Conservation (phyloP, 805 yeast genomes). For the Ogataea kodamae region DNA sequence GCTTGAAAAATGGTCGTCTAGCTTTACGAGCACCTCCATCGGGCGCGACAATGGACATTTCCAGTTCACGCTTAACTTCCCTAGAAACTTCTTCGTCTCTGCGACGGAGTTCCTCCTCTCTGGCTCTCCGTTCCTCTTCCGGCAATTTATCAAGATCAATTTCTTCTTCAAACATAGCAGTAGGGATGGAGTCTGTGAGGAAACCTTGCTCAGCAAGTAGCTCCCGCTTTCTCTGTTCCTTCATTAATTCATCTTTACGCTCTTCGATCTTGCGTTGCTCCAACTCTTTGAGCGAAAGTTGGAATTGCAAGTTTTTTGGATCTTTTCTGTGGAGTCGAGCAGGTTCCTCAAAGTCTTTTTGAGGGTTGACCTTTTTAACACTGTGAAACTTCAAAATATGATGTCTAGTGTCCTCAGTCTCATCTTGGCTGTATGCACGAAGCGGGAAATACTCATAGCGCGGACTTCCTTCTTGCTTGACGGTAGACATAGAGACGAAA, state of each 20-base stretch:
- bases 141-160: slow-evolving; percentile 28
- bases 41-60: slow-evolving; percentile 76
- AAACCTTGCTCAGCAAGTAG: slow-evolving; percentile 19
- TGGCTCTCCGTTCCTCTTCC: slow-evolving; percentile 41
- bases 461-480: slow-evolving; percentile 14
- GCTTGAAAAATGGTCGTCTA: slow-evolving; percentile 55
- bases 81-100: slow-evolving; percentile 30
- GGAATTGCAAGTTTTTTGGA: slow-evolving; percentile 86
- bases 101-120: slow-evolving; percentile 27
- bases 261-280: slow-evolving; percentile 57
- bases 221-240: slow-evolving; percentile 38
- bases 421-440: slow-evolving; percentile 69
- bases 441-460: slow-evolving; percentile 49
- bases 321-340: slow-evolving; percentile 89
- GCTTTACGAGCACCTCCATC: slow-evolving; percentile 83
- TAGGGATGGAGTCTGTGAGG: slow-evolving; percentile 18
- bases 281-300: slow-evolving; percentile 72
- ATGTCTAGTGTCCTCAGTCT: slow-evolving; percentile 66
- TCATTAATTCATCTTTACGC: slow-evolving; percentile 40
- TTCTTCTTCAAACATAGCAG: slow-evolving; percentile 31
- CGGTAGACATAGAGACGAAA: slow-evolving; percentile 12
- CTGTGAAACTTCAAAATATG: slow-evolving; percentile 82
- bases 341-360: slow-evolving; percentile 70
- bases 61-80: slow-evolving; percentile 39
- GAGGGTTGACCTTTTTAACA: slow-evolving; percentile 67